Conservation (phyloP, 2,329 filamentous ascomycete species). For the Botrytis porri region DNA sequence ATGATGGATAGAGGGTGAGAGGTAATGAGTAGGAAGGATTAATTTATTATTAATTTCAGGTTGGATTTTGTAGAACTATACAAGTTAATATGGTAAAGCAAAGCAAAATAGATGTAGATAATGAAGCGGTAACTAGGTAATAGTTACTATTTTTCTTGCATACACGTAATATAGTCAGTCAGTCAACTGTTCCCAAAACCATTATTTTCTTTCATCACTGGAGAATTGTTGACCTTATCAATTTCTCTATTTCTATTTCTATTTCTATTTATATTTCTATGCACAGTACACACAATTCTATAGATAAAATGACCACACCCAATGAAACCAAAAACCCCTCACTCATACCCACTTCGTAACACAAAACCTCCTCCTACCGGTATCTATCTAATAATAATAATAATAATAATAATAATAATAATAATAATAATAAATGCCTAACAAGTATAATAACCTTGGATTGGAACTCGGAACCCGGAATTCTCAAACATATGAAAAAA, state of each 20-base stretch:
- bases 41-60: background rate
- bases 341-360: background rate
- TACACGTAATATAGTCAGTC: background rate
- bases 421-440: too few relatives aligned
- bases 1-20: conserved; percentile 8
- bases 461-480: background rate
- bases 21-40: too few relatives aligned
- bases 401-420: too few relatives aligned
- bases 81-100: background rate
- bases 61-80: background rate
- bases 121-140: background rate
- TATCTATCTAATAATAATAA: too few relatives aligned
- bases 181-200: background rate
- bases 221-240: too few relatives aligned
- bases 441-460: too few relatives aligned
- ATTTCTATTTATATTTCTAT: too few relatives aligned
- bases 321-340: background rate
- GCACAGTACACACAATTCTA: background rate
- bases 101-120: background rate
- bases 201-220: background rate
- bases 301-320: background rate
- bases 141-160: background rate
- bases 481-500: background rate
- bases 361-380: too few relatives aligned
- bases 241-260: too few relatives aligned